Evolutionary conservation across 352 stramenopile species (phyloP).

Genomic region (Phytophthora tentaculata): DNA sequence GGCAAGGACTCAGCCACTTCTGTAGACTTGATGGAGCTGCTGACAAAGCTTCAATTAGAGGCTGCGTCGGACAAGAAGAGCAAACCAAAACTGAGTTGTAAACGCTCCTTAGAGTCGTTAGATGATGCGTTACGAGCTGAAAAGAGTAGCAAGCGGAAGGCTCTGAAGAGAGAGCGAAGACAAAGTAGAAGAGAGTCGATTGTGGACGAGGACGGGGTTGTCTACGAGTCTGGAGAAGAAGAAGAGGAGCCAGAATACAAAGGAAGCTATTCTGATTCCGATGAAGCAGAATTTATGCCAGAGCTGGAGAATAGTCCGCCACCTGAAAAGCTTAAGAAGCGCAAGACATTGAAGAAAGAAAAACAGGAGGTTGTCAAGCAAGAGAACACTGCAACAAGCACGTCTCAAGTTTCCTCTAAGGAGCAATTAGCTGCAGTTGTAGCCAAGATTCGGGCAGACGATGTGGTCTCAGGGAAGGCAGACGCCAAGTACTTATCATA

Average conservation of each 20-base stretch:
- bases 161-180: conserved; percentile 21
- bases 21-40: conserved; percentile 35
- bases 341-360: conserved; percentile 15
- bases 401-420: conserved; percentile 19
- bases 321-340: conserved; percentile 25
- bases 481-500: conserved; percentile 43
- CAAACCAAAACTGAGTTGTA: conserved; percentile 31
- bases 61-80: conserved; percentile 8
- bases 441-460: conserved; percentile 41
- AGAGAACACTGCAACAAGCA: conserved; percentile 4
- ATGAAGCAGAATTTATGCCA: conserved; percentile 45
- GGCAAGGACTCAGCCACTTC: conserved; percentile 48
- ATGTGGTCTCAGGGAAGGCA: conserved; percentile 15
- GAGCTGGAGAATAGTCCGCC: conserved; percentile 26
- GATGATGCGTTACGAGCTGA: conserved; percentile 45
- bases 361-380: conserved; percentile 22
- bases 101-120: conserved; percentile 47
- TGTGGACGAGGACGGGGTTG: conserved; percentile 37
- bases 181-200: conserved; percentile 6
- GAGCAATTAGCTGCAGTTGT: conserved; percentile 35
- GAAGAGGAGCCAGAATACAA: conserved; percentile 47
- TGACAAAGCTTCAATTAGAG: conserved; percentile 31
- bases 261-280: conserved; percentile 43
- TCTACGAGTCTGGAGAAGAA: conserved; percentile 45
- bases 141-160: conserved; percentile 31